These are phyloP conservation scores for Cryomyces minteri DNA, from an alignment of 495 filamentous ascomycete genomes.

Conservation along the genomic window DNA sequence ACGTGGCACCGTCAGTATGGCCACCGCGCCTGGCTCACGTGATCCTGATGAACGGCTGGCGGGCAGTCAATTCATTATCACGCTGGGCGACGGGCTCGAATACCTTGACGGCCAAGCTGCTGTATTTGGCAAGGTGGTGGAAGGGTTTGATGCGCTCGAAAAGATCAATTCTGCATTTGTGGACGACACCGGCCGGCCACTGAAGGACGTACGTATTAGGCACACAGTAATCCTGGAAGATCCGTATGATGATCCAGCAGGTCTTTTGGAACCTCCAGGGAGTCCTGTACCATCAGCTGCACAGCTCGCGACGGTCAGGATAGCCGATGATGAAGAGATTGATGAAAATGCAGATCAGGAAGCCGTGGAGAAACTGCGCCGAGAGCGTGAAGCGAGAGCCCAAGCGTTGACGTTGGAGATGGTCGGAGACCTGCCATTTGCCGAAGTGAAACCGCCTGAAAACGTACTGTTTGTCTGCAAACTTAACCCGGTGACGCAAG, in stretches of 20 bases:
- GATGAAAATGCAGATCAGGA: conserved; percentile 63
- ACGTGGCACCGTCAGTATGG: conserved; percentile 86
- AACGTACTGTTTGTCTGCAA: conserved; percentile 98
- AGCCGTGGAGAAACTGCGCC: conserved; percentile 55
- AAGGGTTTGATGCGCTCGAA: conserved; percentile 81
- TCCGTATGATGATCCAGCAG: conserved; percentile 62
- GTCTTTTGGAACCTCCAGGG: conserved; percentile 52
- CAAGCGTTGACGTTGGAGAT: conserved; percentile 93
- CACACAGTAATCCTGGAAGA: conserved; percentile 84
- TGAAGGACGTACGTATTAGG: conserved; percentile 83
- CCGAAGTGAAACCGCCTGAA: conserved; percentile 93
- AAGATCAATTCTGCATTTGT: conserved; percentile 83
- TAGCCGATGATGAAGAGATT: conserved; percentile 73
- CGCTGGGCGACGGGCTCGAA: conserved; percentile 69
- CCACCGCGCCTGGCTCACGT: conserved; percentile 53
- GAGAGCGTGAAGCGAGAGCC: conserved; percentile 81
- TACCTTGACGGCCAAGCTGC: conserved; percentile 79
- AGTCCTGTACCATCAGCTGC: conserved; percentile 71
- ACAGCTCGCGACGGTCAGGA: conserved; percentile 78
- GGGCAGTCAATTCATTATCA: conserved; percentile 81
- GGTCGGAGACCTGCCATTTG: conserved; percentile 94
- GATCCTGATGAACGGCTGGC: conserved; percentile 69
- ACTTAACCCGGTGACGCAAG: conserved; percentile 87
- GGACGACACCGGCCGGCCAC: conserved; percentile 63
- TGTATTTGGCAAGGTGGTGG: conserved; percentile 87